These are phyloP conservation scores for Leucosporidium scottii DNA, from an alignment of 768 basidiomycete genomes.

Conservation along the genomic window DNA sequence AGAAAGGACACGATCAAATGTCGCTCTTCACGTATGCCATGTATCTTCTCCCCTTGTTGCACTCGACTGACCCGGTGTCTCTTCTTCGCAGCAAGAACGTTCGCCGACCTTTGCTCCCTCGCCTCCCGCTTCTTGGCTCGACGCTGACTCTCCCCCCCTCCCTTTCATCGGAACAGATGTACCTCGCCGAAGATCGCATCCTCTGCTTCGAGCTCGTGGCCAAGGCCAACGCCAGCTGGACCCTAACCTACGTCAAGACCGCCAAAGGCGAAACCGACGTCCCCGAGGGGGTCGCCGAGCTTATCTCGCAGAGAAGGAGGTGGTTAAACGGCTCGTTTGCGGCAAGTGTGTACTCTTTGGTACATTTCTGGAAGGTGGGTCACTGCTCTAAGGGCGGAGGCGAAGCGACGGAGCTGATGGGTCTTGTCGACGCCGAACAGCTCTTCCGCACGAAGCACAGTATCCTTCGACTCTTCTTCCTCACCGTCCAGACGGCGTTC, in stretches of 20 bases:
- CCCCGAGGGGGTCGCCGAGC: conserved; percentile 56
- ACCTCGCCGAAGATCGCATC: conserved; percentile 84
- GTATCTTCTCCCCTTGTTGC: not conserved
- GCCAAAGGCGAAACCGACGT: conserved; percentile 48
- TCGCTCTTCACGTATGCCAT: not conserved
- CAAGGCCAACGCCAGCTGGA: conserved; percentile 73
- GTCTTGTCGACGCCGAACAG: too few relatives aligned
- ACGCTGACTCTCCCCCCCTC: too few relatives aligned
- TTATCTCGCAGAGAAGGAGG: conserved; percentile 87
- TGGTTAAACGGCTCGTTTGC: conserved; percentile 52
- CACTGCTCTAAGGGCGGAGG: too few relatives aligned
- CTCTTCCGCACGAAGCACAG: conserved; percentile 71
- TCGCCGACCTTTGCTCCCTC: too few relatives aligned
- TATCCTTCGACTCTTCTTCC: conserved; percentile 88
- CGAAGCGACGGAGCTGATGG: too few relatives aligned
- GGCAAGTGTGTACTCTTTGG: conserved; percentile 47
- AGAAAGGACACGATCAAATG: conserved; percentile 49
- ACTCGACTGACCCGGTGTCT: not conserved
- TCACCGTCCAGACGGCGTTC: conserved; percentile 68
- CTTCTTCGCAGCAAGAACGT: not conserved
- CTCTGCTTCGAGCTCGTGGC: conserved; percentile 93
- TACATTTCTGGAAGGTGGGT: conserved; percentile 51
- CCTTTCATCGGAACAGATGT: conserved; percentile 21
- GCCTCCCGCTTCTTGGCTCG: too few relatives aligned
- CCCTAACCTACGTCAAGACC: conserved; percentile 84